These are phyloP conservation scores for Aspergillus bertholletiae DNA, from an alignment of 495 filamentous ascomycete genomes.

Conservation along the genomic window DNA sequence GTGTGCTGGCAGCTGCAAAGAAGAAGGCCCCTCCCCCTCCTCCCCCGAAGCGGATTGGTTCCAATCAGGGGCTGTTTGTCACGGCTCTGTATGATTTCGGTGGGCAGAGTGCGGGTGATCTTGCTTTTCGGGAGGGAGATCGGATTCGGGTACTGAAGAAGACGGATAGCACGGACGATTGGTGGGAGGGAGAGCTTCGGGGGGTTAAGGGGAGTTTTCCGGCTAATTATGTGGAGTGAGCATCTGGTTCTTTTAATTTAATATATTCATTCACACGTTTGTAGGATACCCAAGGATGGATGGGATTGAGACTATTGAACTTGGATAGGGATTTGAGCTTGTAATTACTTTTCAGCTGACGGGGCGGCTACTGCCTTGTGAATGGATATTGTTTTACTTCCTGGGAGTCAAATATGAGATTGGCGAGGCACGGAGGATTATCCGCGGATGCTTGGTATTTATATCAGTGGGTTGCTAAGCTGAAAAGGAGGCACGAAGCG, in stretches of 20 bases:
- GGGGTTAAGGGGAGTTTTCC: conserved; percentile 79
- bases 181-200: conserved; percentile 88
- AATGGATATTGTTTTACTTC: too few relatives aligned
- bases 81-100: conserved; percentile 79
- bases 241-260: background rate
- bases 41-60: conserved; percentile 45
- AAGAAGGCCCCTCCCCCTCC: conserved; percentile 75
- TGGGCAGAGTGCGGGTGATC: conserved; percentile 68
- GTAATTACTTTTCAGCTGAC: too few relatives aligned
- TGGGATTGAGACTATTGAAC: background rate
- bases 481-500: background rate
- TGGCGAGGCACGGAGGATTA: too few relatives aligned
- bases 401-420: too few relatives aligned
- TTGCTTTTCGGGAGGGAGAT: conserved; percentile 81
- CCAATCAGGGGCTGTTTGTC: conserved; percentile 54
- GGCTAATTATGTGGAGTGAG: conserved; percentile 71
- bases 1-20: conserved; percentile 28
- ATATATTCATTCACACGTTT: background rate
- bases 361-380: too few relatives aligned
- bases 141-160: conserved; percentile 78
- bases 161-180: conserved; percentile 85
- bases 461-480: background rate
- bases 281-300: background rate
- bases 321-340: background rate
- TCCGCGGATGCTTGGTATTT: too few relatives aligned